Base-by-base conservation (phyloP, 176 grass and related monocot species). In the Alloteropsis semialata region DNA sequence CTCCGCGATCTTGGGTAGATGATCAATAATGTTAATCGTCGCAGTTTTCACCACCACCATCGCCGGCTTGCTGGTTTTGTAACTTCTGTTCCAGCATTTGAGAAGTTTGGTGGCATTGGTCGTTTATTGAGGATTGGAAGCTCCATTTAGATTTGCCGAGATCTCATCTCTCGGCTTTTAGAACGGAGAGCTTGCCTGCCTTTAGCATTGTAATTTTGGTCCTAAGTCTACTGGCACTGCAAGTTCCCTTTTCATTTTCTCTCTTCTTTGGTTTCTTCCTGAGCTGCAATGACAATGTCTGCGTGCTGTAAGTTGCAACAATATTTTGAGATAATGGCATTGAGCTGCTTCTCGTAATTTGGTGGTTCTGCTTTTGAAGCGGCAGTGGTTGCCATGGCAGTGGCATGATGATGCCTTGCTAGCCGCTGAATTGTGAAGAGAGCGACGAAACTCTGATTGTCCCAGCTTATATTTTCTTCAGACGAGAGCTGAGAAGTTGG, bases 161-260 rank as follows among this genome's bases (percentile, higher is more conserved):
- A 6, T 63, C 0, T 54, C 61, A 53, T 22, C 50, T 38, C 21
- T 30, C 55, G 46, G 60, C 27, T 39, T 58, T 69, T 75, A 81
- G 87, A 61, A 9, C 17, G 39, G 70, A 17, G 76, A 69, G 69
- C 14, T 49, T 74, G 58, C 81, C 37, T 60, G 69, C 82, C 69
- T 75, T 67, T 80, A 75, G 79, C 79, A 64, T 67, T 79, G 58
- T 86, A 78, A 74, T 86, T 90, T 86, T 90, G 74, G 57, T 72
- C 79, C 51, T 77, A 39, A 65, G 72, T 78, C 78, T 72, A 46
- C 41, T 74, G 50, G 88, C 79, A 51, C 10, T 79, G 74, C 79
- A 72, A 76, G 44, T 32, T 72, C 46, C 15, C 49, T 76, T 72
- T 72, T 53, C 36, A 45, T 85, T 62, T 41, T 45, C 22, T 86